Base-by-base conservation (phyloP, 1,139 yeast species). In the Saccharomyces hybrid region DNA sequence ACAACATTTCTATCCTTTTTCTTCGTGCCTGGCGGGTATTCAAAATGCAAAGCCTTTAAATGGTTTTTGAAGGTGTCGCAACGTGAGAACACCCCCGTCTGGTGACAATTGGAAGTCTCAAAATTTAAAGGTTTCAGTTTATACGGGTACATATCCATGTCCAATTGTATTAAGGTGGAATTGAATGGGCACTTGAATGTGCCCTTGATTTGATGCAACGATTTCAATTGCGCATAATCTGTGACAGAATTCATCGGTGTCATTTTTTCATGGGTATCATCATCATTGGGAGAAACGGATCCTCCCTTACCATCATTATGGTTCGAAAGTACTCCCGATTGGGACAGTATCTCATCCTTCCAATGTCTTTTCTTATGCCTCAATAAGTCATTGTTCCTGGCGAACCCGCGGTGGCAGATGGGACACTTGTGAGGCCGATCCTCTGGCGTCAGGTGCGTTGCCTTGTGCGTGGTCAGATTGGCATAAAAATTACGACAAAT, bases 51-150 rank as follows among this genome's bases (percentile, higher is more conserved):
- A 3, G 96, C 95, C 68, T 87, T 88, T 58, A 90, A 75, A 71
- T 90, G 97, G 70, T 89, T 90, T 67, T 90, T 90, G 73, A 82
- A 90, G 5, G 97, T 90, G 69, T 90, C 97, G 67, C 96, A 87
- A 50, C 97, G 78, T 20, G 90, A 82, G 64, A 90, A 90, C 44
- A 86, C 83, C 5, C 96, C 96, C 4, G 88, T 82, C 56, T 81
- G 80, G 68, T 90, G 96, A 66, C 96, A 88, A 49, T 61, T 60
- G 4, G 65, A 60, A 2, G 70, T 64, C 46, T 64, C 69, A 51
- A 66, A 66, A 27, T 51, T 51, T 41, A 65, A 50, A 11, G 56
- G 57, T 47, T 51, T 54, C 41, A 63, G 58, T 48, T 66, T 63
- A 55, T 62, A 63, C 1, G 66, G 65, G 50, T 65, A 61, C 11